A percentile compares a stretch with the other conserved stretches of the same genome.
Conservation (phyloP, 2,329 filamentous ascomycete genomes). For the Corniculantispora saksenae region DNA sequence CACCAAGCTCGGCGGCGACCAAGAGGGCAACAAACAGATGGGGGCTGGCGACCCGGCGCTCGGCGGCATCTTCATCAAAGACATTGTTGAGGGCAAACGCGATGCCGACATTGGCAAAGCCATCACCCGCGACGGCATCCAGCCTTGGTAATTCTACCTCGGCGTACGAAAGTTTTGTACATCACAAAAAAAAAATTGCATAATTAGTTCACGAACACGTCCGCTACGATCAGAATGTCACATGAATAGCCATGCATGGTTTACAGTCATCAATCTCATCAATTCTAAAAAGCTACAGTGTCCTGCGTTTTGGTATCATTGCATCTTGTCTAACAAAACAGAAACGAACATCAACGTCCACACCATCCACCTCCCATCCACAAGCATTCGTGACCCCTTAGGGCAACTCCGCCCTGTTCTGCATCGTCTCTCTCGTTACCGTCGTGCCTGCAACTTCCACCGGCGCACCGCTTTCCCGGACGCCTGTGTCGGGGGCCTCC, state of each 20-base stretch:
- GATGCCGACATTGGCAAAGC: conserved; percentile 43
- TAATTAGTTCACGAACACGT: neutral
- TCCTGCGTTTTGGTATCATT: too few relatives aligned
- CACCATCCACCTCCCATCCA: neutral
- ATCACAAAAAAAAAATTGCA: neutral
- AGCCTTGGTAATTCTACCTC: conserved; percentile 5
- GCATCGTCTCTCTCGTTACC: conserved; percentile 12
- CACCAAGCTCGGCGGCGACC: conserved; percentile 37
- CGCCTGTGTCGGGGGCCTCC: conserved; percentile 6
- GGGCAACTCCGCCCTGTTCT: conserved; percentile 8
- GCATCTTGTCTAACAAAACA: too few relatives aligned
- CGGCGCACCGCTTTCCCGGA: neutral
- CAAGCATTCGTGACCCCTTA: neutral
- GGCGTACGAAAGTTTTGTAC: too few relatives aligned
- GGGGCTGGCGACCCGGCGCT: conserved; percentile 36
- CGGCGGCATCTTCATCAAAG: conserved; percentile 40
- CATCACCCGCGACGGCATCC: conserved; percentile 25
- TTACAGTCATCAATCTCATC: too few relatives aligned
- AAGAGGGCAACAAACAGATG: conserved; percentile 26
- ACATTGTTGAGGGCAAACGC: conserved; percentile 42
- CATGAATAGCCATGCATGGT: too few relatives aligned
- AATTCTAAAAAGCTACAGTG: too few relatives aligned
- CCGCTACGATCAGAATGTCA: neutral
- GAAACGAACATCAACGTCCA: too few relatives aligned
- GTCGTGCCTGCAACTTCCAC: conserved; percentile 12